Evolutionary conservation across 2,329 filamentous ascomycete species (phyloP).

Genomic region (Achaetomium macrosporum): DNA sequence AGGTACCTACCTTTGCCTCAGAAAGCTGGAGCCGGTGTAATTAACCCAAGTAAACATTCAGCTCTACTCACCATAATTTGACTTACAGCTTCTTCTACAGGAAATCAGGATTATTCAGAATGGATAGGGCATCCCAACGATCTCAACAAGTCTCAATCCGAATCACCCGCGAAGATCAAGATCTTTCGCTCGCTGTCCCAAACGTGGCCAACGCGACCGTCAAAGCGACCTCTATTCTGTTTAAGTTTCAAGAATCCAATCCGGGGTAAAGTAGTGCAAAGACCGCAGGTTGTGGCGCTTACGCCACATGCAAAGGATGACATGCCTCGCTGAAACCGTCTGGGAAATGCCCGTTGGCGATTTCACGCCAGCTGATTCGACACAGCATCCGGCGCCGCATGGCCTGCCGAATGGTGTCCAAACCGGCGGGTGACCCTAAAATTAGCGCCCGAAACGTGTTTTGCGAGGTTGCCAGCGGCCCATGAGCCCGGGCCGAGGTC

Average conservation of each 20-base stretch:
- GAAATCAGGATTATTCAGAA: too few species aligned
- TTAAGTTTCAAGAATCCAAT: slow-evolving; percentile 5
- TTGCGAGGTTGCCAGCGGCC: slow-evolving; percentile 8
- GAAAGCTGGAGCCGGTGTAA: too few species aligned
- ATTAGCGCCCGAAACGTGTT: slow-evolving; percentile 17
- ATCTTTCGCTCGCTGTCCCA: neutral
- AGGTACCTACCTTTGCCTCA: too few species aligned
- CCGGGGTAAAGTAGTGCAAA: neutral
- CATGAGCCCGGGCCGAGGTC: slow-evolving; percentile 5
- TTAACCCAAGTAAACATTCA: too few species aligned
- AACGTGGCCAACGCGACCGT: slow-evolving; percentile 2
- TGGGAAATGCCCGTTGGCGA: slow-evolving; percentile 11
- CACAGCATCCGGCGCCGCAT: slow-evolving; percentile 6
- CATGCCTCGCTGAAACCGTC: slow-evolving; percentile 3
- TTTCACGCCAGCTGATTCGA: slow-evolving; percentile 14
- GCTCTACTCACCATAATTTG: too few species aligned
- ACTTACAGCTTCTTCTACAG: too few species aligned
- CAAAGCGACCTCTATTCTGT: neutral
- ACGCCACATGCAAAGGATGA: slow-evolving; percentile 3
- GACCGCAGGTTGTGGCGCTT: neutral
- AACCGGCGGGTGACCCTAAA: slow-evolving; percentile 20
- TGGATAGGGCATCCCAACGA: too few species aligned
- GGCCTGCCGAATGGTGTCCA: slow-evolving; percentile 9
- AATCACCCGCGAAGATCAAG: neutral
- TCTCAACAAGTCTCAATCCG: too few species aligned